Evolutionary conservation across 306 rosid species (phyloP), one percentile per base, ranked within the genome.

Genomic region (Biancaea sappan): DNA sequence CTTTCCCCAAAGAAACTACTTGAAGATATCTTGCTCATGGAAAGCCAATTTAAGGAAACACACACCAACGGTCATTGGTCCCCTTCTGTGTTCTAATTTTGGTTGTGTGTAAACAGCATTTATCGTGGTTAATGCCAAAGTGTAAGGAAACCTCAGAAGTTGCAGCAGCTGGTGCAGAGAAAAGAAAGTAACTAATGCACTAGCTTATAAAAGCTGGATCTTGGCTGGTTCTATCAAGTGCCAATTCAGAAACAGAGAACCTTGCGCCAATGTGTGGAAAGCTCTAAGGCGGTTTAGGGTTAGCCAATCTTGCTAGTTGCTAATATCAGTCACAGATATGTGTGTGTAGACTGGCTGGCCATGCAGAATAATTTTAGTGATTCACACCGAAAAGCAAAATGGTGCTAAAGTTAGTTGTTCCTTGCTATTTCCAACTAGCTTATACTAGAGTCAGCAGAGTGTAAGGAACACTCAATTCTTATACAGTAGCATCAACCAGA

Each of bases 381-480:
- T 50, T 66, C 76, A 51, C 62, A 7, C 50, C 12, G 48, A 13
- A 19, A 8, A 29, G 66, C 52, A 28, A 14, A 11, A 57, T 3
- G 31, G 28, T 32, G 15, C 15, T 24, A 34, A 60, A 41, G 35
- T 29, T 34, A 25, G 37, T n/a, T 58, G 32, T 52, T 56, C 38
- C 41, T 35, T 2, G 3, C 62, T 19, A 9, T 15, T 51, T 44
- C 15, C 19, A 69, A 75, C 57, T 15, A 13, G 3, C 34, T 34
- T 19, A 37, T 38, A 41, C 18, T 31, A 69, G 46, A 69, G 41
- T 63, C 29, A 41, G 14, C 24, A 69, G 46, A 69, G 41, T 63
- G 50, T 67, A 46, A 48, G 54, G 56, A 44, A 46, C 70, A 46
- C 58, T 37, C 66, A 56, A 13, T 54, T 75, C 65, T 54, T 56